phyloP scores from a whole-genome alignment of 2,329 filamentous ascomycete species.

The Ceratocystis colombiana region DNA sequence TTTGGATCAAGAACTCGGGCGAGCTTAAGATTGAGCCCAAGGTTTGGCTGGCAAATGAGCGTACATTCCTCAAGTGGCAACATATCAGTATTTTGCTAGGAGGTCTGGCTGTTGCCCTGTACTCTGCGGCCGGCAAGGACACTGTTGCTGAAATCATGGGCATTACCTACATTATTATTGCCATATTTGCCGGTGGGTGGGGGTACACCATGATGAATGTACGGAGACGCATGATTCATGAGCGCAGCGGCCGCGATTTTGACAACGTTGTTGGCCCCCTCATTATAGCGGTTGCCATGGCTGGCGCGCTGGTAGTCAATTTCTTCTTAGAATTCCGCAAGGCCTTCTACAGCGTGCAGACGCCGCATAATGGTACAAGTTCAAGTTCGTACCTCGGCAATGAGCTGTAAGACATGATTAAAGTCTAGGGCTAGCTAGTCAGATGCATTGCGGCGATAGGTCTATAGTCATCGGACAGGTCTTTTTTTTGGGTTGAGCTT shows the following conservation, averaged over 20 bases:
- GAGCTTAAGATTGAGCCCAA: slow-evolving; percentile 91
- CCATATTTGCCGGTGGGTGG: slow-evolving; percentile 75
- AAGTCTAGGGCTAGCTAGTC: background rate
- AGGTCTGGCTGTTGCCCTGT: slow-evolving; percentile 70
- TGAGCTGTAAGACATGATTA: slow-evolving; percentile 17
- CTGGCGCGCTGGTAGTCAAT: slow-evolving; percentile 70
- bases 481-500: slow-evolving; percentile 5
- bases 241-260: slow-evolving; percentile 84
- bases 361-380: slow-evolving; percentile 15
- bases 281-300: slow-evolving; percentile 68
- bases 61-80: slow-evolving; percentile 98
- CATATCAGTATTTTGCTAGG: slow-evolving; percentile 85
- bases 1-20: slow-evolving; percentile 91
- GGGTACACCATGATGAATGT: slow-evolving; percentile 74
- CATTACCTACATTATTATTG: slow-evolving; percentile 71
- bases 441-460: background rate
- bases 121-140: slow-evolving; percentile 76
- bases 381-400: slow-evolving; percentile 9
- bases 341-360: slow-evolving; percentile 20
- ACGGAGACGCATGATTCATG: slow-evolving; percentile 66
- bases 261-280: slow-evolving; percentile 80
- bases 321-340: slow-evolving; percentile 67
- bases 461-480: background rate
- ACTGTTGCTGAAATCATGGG: slow-evolving; percentile 67
- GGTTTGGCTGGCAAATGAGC: slow-evolving; percentile 96